A percentile compares a stretch with the other conserved stretches of the same genome.
Conservation (phyloP, 2,329 filamentous ascomycete species). For the Diaporthe caulivora region DNA sequence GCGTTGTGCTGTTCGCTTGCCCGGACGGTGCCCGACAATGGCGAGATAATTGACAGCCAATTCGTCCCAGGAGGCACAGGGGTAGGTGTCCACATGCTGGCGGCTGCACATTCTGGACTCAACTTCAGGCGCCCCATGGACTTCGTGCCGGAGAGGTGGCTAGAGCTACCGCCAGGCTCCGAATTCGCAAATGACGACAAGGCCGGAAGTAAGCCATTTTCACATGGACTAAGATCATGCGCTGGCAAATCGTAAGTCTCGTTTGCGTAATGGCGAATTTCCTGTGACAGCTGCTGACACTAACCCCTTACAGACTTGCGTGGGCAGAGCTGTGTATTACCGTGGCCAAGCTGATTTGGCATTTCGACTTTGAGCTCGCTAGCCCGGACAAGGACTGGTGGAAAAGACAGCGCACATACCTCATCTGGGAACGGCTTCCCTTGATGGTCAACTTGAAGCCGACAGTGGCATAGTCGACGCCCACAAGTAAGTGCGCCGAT, state of each 20-base stretch:
- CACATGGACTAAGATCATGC: slow-evolving; percentile 21
- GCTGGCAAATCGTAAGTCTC: slow-evolving; percentile 37
- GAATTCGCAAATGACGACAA: slow-evolving; percentile 25
- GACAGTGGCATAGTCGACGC: background rate
- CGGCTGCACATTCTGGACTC: slow-evolving; percentile 46
- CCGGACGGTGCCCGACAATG: slow-evolving; percentile 36
- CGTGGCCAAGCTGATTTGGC: slow-evolving; percentile 42
- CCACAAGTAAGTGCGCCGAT: no score
- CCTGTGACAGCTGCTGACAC: background rate
- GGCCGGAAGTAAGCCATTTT: slow-evolving; percentile 31
- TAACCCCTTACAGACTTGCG: slow-evolving; percentile 36
- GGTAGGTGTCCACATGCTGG: slow-evolving; percentile 48
- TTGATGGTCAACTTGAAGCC: slow-evolving; percentile 36
- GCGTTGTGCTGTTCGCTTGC: slow-evolving; percentile 43
- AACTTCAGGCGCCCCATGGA: slow-evolving; percentile 48
- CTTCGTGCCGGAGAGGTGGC: slow-evolving; percentile 54
- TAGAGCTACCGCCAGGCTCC: slow-evolving; percentile 41
- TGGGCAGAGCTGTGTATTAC: slow-evolving; percentile 42
- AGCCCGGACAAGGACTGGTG: slow-evolving; percentile 34
- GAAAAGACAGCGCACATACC: slow-evolving; percentile 32
- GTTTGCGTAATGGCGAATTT: background rate
- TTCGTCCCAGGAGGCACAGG: slow-evolving; percentile 47
- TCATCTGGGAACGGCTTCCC: slow-evolving; percentile 39
- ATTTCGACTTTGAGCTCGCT: slow-evolving; percentile 44
- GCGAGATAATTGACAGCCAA: slow-evolving; percentile 43